Base-by-base conservation (phyloP, 2,329 filamentous ascomycete species). In the Chaetothyriales sp. region DNA sequence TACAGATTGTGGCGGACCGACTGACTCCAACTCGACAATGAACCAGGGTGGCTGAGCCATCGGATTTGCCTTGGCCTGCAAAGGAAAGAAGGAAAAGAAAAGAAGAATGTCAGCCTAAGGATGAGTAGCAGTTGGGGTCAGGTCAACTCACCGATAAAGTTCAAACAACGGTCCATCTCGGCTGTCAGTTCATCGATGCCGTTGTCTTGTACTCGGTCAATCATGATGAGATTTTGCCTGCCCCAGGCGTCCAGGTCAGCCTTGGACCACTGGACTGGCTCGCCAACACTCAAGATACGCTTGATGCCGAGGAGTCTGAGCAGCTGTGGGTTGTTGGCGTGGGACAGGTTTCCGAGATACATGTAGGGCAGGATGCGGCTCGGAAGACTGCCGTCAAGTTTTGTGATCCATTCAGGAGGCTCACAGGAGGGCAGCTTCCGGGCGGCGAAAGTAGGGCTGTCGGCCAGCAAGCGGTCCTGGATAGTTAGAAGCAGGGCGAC, bases 21-120 rank as follows among this genome's bases (percentile, higher is more conserved):
- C 89, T 95, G 51, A 98, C 92, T 47, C 92, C 92, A 6, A 98
- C 92, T 18, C 92, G 84, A 66, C 92, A 98, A 66, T 98, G 92
- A 15, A 98, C 92, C 52, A 98, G 76, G 0, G 92, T 97, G 20
- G 90, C 88, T 4, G 80, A 86, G 28, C 85, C 83, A 44, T 85
- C 84, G 40, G 71, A 70, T 64, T 84, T 86, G 37, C 90, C 89
- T 60, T 82, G 81, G 60, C 88, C 92, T 95, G 61, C 46, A 65
- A 47, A 47, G 43, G 8, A 22, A 13, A 18, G 18, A n/a, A n/a
- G 4, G 43, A 25, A 25, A 13, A 19, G 2, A 19, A 19, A 19
- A 19, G 5, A 20, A 44, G 5, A 22, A 45, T 19, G 46, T 59
- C 15, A 59, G 51, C 46, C n/a, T 46, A 18, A 20, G 33, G 49